Evolutionary conservation across 257 asterid species (phyloP), one percentile per base, ranked within the genome.

Genomic region (Cinchona pubescens): DNA sequence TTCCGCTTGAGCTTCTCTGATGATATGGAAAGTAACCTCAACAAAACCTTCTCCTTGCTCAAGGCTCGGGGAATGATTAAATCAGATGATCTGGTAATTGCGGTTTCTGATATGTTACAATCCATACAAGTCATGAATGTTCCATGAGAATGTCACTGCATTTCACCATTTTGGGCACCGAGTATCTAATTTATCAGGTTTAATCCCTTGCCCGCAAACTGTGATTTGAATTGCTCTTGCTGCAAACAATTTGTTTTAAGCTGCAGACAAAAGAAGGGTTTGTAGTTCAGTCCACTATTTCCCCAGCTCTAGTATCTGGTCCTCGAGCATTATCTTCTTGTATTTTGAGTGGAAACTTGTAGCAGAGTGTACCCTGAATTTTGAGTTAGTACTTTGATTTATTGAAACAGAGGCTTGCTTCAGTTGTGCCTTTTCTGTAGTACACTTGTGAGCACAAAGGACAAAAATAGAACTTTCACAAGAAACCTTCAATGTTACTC

Each of bases 51-150:
- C 78, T 81, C 86, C 63, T 83, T 92, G 83, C 96, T 95, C 79
- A 92, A 92, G 84, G 92, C 97, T 62, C 85, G 98, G 62, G 99
- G 98, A 75, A 93, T 95, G 99, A 83, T 95, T 71, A 92, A 91
- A 74, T 86, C 96, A 23, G 99, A 98, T 38, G 99, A 90, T 83
- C 88, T 95, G 46, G 97, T 95, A 45, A 87, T 95, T 79, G 91
- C 98, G 48, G 99, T 92, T 78, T 91, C 99, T 7, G 98, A 95
- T 75, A 92, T 92, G 94, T 80, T 95, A 86, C 98, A 91, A 72
- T 92, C 97, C n/a, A 88, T 95, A 81, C 99, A 95, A 83, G 99
- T 95, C 43, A 95, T 92, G 96, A 91, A 88, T 75, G 98, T 95
- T 35, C 99, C 99, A 4, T 94, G 45, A 87, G 80, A 80, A 37